These are phyloP conservation scores for Picea glauca DNA, from an alignment of 75 land plant species.

Conservation along the genomic window DNA sequence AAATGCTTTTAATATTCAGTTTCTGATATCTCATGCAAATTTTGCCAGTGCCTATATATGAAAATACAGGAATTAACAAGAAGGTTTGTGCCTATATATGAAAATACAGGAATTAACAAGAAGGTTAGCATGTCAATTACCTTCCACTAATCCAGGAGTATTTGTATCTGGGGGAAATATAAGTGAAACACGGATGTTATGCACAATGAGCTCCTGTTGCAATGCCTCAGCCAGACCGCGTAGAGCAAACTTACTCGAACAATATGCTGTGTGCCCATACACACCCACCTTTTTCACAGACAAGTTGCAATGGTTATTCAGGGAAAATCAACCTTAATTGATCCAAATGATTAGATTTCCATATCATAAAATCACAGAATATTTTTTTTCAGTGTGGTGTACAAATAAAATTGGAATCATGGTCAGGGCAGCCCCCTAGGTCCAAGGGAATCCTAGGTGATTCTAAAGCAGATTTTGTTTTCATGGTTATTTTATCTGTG, in stretches of 20 bases:
- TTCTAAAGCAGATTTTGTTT: neutral
- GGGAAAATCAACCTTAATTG: neutral
- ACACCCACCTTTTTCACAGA: slow-evolving; percentile 56
- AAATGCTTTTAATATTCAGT: neutral
- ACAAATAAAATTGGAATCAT: neutral
- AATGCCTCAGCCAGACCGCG: slow-evolving; percentile 76
- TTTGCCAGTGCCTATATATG: no score
- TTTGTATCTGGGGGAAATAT: slow-evolving; percentile 89
- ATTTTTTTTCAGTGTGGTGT: neutral
- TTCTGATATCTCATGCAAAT: neutral
- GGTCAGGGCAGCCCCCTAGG: neutral
- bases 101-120: neutral
- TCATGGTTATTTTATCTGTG: neutral
- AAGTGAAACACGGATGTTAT: slow-evolving; percentile 67
- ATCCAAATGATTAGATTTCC: neutral
- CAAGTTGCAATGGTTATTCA: slow-evolving; percentile 1
- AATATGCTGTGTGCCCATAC: slow-evolving; percentile 84
- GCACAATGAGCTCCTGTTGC: slow-evolving; percentile 72
- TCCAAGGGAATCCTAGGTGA: neutral
- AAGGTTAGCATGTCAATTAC: slow-evolving; percentile 20
- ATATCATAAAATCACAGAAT: neutral
- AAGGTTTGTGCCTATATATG: neutral
- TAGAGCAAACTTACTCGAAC: slow-evolving; percentile 78
- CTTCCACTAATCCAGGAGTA: slow-evolving; percentile 84
- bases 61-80: no score